Percentiles rank a stretch among this genome's conserved stretches.
Conservation (phyloP, 331 rosid genomes). For the Phaseolus coccineus region DNA sequence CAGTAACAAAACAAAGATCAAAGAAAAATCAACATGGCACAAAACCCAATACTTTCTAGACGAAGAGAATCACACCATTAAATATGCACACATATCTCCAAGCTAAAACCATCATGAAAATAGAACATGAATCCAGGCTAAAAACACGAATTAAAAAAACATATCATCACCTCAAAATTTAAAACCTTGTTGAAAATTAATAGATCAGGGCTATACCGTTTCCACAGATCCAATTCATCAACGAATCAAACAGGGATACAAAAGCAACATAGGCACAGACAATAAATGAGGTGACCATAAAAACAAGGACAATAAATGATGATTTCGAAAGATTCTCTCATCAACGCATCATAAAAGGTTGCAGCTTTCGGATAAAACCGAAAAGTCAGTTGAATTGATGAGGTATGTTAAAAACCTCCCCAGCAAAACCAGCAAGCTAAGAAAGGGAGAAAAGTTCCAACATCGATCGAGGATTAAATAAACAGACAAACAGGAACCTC, state of each 20-base stretch:
- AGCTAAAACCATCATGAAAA: not conserved
- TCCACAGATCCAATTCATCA: not conserved
- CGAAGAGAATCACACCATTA: not conserved
- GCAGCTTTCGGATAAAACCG: not conserved
- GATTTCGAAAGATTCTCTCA: not conserved
- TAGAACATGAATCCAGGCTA: not conserved
- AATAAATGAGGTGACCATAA: not conserved
- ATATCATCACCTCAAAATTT: not conserved
- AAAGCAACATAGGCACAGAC: not conserved
- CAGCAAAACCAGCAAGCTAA: not conserved
- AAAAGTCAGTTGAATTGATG: not conserved
- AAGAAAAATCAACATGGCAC: constrained; percentile 6
- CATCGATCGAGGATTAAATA: not conserved
- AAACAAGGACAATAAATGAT: not conserved
- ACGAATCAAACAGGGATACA: not conserved
- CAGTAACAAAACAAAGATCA: constrained; percentile 11
- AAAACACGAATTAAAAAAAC: not conserved
- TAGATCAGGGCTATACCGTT: constrained; percentile 28
- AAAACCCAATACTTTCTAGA: constrained; percentile 12
- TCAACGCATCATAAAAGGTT: constrained; percentile 22
- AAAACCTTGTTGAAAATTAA: not conserved
- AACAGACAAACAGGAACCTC: not conserved
- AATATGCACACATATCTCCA: not conserved
- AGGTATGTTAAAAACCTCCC: not conserved
- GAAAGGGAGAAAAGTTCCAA: not conserved